Base-by-base conservation (phyloP, 371 early-diverging fungal genomes). In the Circinella minor region DNA sequence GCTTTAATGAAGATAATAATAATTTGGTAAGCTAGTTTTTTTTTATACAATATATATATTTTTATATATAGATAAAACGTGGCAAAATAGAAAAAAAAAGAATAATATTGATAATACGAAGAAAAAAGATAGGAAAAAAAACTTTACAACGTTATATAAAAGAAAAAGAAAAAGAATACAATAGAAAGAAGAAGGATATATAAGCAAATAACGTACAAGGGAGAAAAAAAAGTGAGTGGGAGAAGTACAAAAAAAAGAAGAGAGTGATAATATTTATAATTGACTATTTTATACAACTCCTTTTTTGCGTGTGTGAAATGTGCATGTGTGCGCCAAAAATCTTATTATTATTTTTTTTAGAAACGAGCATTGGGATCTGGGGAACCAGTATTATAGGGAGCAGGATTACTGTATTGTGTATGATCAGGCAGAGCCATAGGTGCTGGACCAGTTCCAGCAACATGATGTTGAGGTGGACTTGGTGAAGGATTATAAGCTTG, bases 381-480 rank as follows among this genome's bases (percentile, higher is more conserved):
- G 6, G 43, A 43, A 43, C 43, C 43, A 9, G 43, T 43, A 3
- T 43, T 43, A 38, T 59, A 59, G 17, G 20, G 68, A n/a, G 55
- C 47, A 57, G 14, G 67, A 49, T 39, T 61, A 63, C 51, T 46
- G 63, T 74, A 74, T 43, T 63, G 70, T 15, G 70, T 54, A 54
- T 62, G 74, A 43, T 74, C 74, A 38, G 74, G 74, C 74, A 74
- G 70, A 37, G 70, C 39, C 61, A 73, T 65, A 13, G 68, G 70
- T 17, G 36, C 59, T 27, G 27, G 27, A 9, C 63, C 46, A 34
- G 70, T 38, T n/a, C 37, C 27, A 20, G 61, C 37, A 1, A 8
- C 20, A 14, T 62, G 67, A 37, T 18, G 71, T 39, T n/a, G 48
- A 14, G 62, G 61, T 14, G 71, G 71, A 34, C 67, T 38, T 17